phyloP scores from a whole-genome alignment of 441 rosid species.

The Pelargonium australe region DNA sequence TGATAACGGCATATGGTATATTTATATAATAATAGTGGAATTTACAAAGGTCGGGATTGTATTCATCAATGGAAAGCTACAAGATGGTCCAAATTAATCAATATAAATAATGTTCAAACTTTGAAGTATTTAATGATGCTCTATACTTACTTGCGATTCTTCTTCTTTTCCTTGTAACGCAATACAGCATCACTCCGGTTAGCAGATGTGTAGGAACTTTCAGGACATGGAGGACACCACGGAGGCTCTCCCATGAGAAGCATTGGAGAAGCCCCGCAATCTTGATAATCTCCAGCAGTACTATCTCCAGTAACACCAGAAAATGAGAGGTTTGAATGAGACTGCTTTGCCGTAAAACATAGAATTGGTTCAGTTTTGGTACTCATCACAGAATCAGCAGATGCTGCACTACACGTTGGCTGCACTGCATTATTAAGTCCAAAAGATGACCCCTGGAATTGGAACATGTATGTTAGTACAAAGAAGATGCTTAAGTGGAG shows the following conservation, averaged over 20 bases:
- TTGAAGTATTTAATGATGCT: not conserved
- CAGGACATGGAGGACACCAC: constrained; percentile 71
- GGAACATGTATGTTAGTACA: constrained; percentile 12
- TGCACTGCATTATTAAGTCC: constrained; percentile 44
- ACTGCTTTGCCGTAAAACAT: constrained; percentile 46
- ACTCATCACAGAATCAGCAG: constrained; percentile 71
- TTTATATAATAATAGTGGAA: not conserved
- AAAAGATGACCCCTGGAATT: constrained; percentile 47
- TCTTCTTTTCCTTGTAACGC: constrained; percentile 98
- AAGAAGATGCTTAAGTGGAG: not conserved
- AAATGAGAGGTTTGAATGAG: constrained; percentile 76
- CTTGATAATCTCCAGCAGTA: constrained; percentile 76
- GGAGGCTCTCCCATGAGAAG: constrained; percentile 86
- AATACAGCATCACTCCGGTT: constrained; percentile 73
- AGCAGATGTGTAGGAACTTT: constrained; percentile 49
- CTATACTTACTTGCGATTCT: constrained; percentile 74
- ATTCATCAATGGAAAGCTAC: not conserved
- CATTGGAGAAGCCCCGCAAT: constrained; percentile 79
- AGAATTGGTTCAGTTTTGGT: constrained; percentile 81
- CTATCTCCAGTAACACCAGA: constrained; percentile 89
- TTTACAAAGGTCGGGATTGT: not conserved
- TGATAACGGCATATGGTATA: not conserved
- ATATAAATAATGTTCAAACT: not conserved
- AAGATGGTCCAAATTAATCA: not conserved
- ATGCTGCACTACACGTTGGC: constrained; percentile 75